phyloP scores from a whole-genome alignment of 495 filamentous ascomycete genomes.

The Penicillium simplicissimum region DNA sequence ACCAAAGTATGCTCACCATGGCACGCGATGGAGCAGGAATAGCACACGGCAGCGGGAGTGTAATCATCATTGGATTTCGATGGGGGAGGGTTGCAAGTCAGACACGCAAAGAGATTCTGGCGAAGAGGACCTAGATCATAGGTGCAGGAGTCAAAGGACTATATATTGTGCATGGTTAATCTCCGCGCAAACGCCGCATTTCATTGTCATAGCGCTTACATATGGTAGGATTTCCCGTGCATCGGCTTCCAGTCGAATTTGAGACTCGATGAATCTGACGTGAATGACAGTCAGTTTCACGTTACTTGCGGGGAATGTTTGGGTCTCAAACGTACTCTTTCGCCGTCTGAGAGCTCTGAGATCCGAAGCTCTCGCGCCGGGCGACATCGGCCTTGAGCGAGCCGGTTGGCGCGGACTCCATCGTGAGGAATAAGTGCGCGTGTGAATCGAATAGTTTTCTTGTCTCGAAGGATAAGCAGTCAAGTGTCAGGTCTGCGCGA shows the following conservation, averaged over 20 bases:
- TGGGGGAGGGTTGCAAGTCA: conserved; percentile 88
- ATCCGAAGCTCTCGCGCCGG: conserved; percentile 57
- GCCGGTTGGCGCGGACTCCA: conserved; percentile 15
- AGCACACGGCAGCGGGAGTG: conserved; percentile 83
- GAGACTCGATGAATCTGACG: conserved; percentile 77
- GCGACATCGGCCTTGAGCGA: conserved; percentile 15
- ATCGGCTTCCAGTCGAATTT: conserved; percentile 89
- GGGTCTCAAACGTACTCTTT: conserved; percentile 62
- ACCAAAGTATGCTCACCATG: conserved; percentile 94
- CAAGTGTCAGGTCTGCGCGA: background rate
- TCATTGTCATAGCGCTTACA: conserved; percentile 44
- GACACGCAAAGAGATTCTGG: conserved; percentile 83
- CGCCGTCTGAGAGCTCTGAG: conserved; percentile 81
- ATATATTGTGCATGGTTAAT: background rate
- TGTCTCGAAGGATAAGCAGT: background rate
- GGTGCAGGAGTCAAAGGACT: conserved; percentile 93
- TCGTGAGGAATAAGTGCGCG: background rate
- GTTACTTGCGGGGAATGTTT: background rate
- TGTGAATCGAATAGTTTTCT: background rate
- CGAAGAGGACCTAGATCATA: conserved; percentile 81
- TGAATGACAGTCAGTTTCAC: conserved; percentile 9
- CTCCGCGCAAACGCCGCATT: background rate
- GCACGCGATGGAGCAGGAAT: conserved; percentile 93
- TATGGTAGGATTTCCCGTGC: conserved; percentile 94
- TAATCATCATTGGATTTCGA: conserved; percentile 59